Base-by-base conservation (phyloP, 1,284 basidiomycete species). In the Vanrija sp. region DNA sequence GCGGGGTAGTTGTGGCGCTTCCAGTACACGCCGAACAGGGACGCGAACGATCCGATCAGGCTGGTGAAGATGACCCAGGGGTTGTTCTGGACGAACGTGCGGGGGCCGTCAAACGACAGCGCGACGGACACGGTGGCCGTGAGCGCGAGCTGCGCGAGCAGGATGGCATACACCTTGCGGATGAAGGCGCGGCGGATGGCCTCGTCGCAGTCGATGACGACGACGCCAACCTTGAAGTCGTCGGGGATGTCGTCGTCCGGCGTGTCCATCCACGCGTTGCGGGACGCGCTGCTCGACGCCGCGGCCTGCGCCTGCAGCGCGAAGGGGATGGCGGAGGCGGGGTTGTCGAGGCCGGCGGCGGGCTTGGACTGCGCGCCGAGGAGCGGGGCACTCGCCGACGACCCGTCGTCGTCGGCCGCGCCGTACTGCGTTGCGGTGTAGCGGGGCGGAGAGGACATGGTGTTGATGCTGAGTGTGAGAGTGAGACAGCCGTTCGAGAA, bases 1-100 rank as follows among this genome's bases (percentile, higher is more conserved):
- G 77, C 64, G 1, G 77, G 77, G 52, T 72, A 72, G 26, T 69
- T 64, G 57, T 78, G 72, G 40, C 75, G 65, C 62, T 78, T 77
- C 70, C 71, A 76, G 55, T 74, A 76, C 5, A 73, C 71, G 23
- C 66, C 65, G 34, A 64, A 55, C 14, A 78, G 66, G 6, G 68
- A 69, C 8, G 63, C 69, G 52, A 78, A 73, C 21, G 72, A 72
- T 15, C 72, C 72, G 43, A 74, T 49, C 49, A 78, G 58, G 2
- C 75, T 74, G 12, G 74, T 64, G 61, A 66, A 73, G 39, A 77
- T 67, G 48, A 74, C 63, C 73, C 74, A 78, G 1, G 65, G 28
- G 58, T 77, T 69, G 21, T 52, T 43, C 43, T 69, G 68, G 10
- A 69, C 72, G 52, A 74, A 78, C 8, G 64, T 66, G 18, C 64